Percentiles rank a stretch among this genome's conserved stretches.
Evolutionary conservation across 2,329 filamentous ascomycete species (phyloP).

Genomic region (Rutstroemia sp.): DNA sequence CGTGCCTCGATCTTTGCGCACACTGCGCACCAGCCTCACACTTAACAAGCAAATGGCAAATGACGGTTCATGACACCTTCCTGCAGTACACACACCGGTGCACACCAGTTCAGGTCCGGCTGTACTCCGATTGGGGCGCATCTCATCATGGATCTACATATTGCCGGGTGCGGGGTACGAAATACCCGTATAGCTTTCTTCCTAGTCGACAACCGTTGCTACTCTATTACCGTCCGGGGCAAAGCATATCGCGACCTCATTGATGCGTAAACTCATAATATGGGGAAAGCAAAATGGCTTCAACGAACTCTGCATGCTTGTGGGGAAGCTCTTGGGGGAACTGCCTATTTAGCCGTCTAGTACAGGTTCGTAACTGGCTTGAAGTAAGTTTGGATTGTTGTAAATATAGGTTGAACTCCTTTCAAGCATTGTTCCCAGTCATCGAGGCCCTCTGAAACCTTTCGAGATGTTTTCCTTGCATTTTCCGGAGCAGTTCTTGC

Average conservation of each 20-base stretch:
- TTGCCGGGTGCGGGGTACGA: background rate
- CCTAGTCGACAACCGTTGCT: background rate
- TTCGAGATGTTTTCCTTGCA: background rate
- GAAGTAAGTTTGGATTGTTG: no score
- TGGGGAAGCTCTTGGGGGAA: no score
- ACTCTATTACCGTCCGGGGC: background rate
- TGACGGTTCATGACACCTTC: background rate
- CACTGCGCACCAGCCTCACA: no score
- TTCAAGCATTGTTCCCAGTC: background rate
- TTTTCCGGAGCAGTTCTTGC: background rate
- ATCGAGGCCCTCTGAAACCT: background rate
- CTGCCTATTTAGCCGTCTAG: no score
- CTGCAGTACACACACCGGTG: no score
- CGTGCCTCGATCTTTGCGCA: no score
- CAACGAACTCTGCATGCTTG: no score
- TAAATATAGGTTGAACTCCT: no score
- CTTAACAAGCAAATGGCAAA: no score
- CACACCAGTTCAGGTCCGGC: background rate
- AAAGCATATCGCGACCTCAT: background rate
- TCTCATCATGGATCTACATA: background rate
- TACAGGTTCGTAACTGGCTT: no score
- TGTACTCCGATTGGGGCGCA: constrained; percentile 2
- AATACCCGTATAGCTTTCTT: background rate
- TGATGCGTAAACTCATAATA: no score
- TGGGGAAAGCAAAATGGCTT: no score